phyloP scores from a whole-genome alignment of 495 filamentous ascomycete species.

The Penicillium fimorum region DNA sequence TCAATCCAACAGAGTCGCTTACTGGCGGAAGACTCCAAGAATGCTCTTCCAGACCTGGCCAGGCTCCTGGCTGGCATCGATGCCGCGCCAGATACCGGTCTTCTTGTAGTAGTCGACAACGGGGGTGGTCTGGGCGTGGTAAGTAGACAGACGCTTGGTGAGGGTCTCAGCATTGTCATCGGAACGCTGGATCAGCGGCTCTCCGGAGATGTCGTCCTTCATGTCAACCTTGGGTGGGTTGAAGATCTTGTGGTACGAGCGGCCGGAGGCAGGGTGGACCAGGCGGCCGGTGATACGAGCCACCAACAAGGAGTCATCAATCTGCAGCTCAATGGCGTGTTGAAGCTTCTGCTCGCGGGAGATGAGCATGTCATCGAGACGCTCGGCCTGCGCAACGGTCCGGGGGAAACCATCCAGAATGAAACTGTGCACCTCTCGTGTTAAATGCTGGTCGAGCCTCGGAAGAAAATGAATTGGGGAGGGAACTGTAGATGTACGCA shows the following conservation, averaged over 20 bases:
- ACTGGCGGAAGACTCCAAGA: conserved; percentile 76
- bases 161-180: conserved; percentile 98
- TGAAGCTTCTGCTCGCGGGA: conserved; percentile 74
- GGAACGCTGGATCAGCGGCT: conserved; percentile 91
- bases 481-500: conserved; percentile 15
- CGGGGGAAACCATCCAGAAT: conserved; percentile 98
- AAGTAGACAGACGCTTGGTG: conserved; percentile 90
- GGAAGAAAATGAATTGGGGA: neutral
- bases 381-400: conserved; percentile 91
- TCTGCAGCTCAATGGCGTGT: conserved; percentile 94
- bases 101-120: conserved; percentile 96
- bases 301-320: conserved; percentile 90
- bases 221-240: conserved; percentile 94
- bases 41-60: conserved; percentile 93
- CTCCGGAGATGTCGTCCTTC: conserved; percentile 96
- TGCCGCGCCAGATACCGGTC: conserved; percentile 92
- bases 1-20: conserved; percentile 8
- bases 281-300: conserved; percentile 95
- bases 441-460: conserved; percentile 15
- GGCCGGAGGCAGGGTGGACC: conserved; percentile 91
- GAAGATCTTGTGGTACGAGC: conserved; percentile 96
- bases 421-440: conserved; percentile 60
- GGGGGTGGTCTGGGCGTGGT: conserved; percentile 89
- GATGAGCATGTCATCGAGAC: conserved; percentile 86
- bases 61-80: conserved; percentile 96